Evolutionary conservation across 352 stramenopile genomes (phyloP), one percentile per base, ranked within the genome.

Genomic region (Globisporangium takayamanum): DNA sequence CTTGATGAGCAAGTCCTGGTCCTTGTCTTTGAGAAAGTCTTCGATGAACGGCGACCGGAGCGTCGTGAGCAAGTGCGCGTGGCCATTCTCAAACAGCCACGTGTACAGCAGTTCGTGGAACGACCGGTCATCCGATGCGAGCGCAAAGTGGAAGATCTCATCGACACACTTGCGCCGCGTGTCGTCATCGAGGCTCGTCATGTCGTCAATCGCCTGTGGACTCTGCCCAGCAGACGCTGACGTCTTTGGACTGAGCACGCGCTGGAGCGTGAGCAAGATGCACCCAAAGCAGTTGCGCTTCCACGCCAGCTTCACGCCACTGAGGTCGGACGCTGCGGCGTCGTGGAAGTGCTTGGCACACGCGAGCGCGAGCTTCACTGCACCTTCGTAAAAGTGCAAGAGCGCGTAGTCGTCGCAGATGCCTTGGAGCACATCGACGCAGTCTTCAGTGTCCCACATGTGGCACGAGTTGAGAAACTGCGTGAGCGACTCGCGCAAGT

Each of bases 371-470:
- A 94, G 71, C 66, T 90, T 92, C 45, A 94, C 85, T 4, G 89
- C 80, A n/a, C 85, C 85, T 70, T 94, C 83, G 62, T 93, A 92
- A 53, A 78, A 94, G 37, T 88, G 76, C 12, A 94, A 64, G 37
- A 87, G 50, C 28, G 78, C 80, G 63, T 92, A 92, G 62, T 91
- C 80, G 30, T 91, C 79, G 53, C 85, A 94, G 30, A 92, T 92
- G 0, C 69, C 68, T 55, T 92, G 80, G 1, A 94, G 66, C 18
- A 92, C 85, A 8, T 84, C 77, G 28, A 94, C 55, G 33, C 79
- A 88, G 50, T 90, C 81, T 41, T 83, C 79, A 4, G 83, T 88
- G 51, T 92, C 80, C 85, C 85, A 94, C 78, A 90, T 89, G 61
- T 94, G 76, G 59, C 82, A 90, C 25, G 85, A 84, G 25, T 86